Conservation (phyloP, 139 green algal species). For the Picochlorum sp. region DNA sequence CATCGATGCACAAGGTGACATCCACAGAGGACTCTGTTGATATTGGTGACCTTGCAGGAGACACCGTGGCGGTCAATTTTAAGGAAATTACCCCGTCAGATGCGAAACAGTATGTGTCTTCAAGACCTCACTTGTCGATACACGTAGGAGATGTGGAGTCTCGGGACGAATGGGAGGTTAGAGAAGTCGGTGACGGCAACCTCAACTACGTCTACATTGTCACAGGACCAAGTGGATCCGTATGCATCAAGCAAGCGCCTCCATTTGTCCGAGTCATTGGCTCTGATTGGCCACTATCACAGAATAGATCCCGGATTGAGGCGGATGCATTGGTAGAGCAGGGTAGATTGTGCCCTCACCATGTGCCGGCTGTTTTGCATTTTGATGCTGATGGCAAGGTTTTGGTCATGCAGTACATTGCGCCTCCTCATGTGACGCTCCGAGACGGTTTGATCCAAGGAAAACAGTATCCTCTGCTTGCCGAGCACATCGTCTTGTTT, state of each 20-base stretch:
- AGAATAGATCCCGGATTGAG: conserved; percentile 69
- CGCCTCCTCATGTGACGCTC: conserved; percentile 78
- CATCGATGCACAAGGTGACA: neutral
- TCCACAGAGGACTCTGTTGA: neutral
- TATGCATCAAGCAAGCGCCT: conserved; percentile 84
- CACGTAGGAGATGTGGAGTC: conserved; percentile 34
- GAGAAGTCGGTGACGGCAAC: conserved; percentile 94
- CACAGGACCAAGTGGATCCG: conserved; percentile 52
- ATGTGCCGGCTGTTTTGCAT: conserved; percentile 65
- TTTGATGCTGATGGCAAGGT: conserved; percentile 49
- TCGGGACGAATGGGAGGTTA: conserved; percentile 24
- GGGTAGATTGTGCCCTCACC: conserved; percentile 50
- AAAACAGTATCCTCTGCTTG: conserved; percentile 58
- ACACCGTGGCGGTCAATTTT: conserved; percentile 14
- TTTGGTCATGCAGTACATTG: conserved; percentile 78
- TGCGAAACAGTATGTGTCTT: conserved; percentile 53
- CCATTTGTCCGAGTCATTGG: conserved; percentile 88
- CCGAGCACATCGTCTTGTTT: conserved; percentile 63
- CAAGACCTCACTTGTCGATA: conserved; percentile 33
- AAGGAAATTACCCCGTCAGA: conserved; percentile 32
- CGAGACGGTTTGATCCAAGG: conserved; percentile 59
- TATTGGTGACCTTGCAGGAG: neutral
- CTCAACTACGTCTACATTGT: conserved; percentile 99
- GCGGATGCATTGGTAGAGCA: conserved; percentile 50
- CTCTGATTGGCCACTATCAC: conserved; percentile 83